Percentiles rank a stretch among this genome's conserved stretches.
These are phyloP conservation scores for Paralagenidium karlingii DNA, from an alignment of 352 stramenopile species.

Conservation along the genomic window DNA sequence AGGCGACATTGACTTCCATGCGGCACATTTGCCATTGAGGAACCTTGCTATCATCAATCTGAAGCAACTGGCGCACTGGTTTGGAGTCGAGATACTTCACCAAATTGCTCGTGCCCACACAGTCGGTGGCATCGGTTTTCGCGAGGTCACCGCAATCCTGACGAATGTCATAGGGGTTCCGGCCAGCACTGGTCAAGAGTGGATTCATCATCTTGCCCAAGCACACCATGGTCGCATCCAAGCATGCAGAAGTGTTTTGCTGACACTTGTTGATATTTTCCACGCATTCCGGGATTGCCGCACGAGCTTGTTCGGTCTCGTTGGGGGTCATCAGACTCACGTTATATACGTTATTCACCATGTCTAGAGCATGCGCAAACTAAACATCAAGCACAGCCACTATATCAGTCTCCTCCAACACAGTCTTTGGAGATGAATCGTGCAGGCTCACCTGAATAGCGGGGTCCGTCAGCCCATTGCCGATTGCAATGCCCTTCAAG, in stretches of 20 bases:
- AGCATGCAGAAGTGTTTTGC: no score
- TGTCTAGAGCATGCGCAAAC: conserved; percentile 58
- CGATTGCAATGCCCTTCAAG: conserved; percentile 63
- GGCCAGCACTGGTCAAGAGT: conserved; percentile 22
- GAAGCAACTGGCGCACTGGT: conserved; percentile 19
- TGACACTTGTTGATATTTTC: conserved; percentile 14
- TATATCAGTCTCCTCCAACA: no score
- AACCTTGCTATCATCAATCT: conserved; percentile 20
- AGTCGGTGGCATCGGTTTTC: no score
- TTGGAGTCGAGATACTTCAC: conserved; percentile 42
- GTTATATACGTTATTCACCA: conserved; percentile 75
- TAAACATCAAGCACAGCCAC: no score
- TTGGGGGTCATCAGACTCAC: conserved; percentile 31
- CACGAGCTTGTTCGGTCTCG: conserved; percentile 30
- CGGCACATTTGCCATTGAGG: conserved; percentile 86
- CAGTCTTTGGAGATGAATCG: no score
- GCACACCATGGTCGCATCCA: conserved; percentile 24
- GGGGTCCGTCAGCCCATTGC: conserved; percentile 63
- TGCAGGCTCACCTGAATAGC: conserved; percentile 33
- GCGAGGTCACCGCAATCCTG: conserved; percentile 14
- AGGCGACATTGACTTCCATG: conserved; percentile 82
- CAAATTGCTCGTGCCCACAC: conserved; percentile 56
- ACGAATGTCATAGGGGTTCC: conserved; percentile 72
- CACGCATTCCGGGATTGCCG: conserved; percentile 25
- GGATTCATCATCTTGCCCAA: conserved; percentile 21